Conservation (phyloP, 2,329 filamentous ascomycete genomes). For the Tolypocladium guangdongense region DNA sequence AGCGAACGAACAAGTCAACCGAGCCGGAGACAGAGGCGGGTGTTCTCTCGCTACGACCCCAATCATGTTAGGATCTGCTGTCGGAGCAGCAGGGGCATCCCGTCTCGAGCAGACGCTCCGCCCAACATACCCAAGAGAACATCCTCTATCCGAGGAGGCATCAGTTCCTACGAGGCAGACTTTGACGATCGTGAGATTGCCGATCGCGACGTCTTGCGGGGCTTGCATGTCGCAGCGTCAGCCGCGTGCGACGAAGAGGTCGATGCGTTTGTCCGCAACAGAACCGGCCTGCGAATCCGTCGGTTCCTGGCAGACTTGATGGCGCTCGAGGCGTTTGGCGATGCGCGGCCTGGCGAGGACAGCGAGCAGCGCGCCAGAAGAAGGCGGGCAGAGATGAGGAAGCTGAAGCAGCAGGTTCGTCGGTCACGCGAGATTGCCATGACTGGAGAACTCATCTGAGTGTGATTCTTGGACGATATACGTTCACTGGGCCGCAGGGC, state of each 20-base stretch:
- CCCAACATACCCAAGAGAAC: constrained; percentile 24
- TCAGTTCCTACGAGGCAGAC: constrained; percentile 12
- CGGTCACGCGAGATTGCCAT: constrained; percentile 17
- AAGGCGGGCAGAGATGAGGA: constrained; percentile 21
- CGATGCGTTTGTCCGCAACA: constrained; percentile 38
- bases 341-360: constrained; percentile 13
- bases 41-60: constrained; percentile 5
- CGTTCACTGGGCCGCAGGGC: not conserved
- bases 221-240: constrained; percentile 42
- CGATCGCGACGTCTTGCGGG: constrained; percentile 42
- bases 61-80: constrained; percentile 15
- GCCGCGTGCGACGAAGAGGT: constrained; percentile 45
- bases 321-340: constrained; percentile 35
- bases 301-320: constrained; percentile 44
- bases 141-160: constrained; percentile 20
- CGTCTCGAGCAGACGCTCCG: constrained; percentile 12
- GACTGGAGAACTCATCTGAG: constrained; percentile 7
- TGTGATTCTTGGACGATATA: not conserved
- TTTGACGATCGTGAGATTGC: constrained; percentile 28
- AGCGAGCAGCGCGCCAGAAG: constrained; percentile 14
- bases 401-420: constrained; percentile 24
- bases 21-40: not conserved
- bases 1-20: not conserved
- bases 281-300: constrained; percentile 41
- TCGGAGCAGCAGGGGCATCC: constrained; percentile 14